These are phyloP conservation scores for Xerocomus brunneocitrinus DNA, from an alignment of 768 basidiomycete species.

Conservation along the genomic window DNA sequence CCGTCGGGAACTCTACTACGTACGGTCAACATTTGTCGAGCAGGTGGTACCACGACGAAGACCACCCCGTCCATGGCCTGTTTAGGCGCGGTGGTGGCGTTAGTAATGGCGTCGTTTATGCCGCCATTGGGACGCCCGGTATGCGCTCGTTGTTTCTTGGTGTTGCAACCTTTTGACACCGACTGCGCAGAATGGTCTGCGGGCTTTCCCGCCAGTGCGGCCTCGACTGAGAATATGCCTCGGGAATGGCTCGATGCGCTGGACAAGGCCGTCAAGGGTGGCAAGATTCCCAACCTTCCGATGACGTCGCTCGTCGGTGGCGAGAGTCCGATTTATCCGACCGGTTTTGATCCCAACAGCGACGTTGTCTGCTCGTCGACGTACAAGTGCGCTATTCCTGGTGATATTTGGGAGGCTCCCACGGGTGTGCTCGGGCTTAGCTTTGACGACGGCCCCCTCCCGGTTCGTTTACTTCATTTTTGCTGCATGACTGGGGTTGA, in stretches of 20 bases:
- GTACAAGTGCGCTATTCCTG: constrained; percentile 56
- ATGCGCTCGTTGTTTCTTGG: constrained; percentile 9
- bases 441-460: constrained; percentile 80
- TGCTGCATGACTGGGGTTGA: constrained; percentile 2
- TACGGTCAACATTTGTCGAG: constrained; percentile 23
- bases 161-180: neutral
- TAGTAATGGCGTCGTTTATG: constrained; percentile 45
- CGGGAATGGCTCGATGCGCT: constrained; percentile 70
- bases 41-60: constrained; percentile 58
- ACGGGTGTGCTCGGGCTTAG: constrained; percentile 57
- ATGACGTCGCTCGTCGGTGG: constrained; percentile 35
- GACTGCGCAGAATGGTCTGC: constrained; percentile 52
- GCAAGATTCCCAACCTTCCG: constrained; percentile 70
- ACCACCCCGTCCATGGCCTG: constrained; percentile 56
- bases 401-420: constrained; percentile 77
- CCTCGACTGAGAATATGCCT: constrained; percentile 53
- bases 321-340: constrained; percentile 36
- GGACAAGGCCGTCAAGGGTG: constrained; percentile 56
- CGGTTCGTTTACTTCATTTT: constrained; percentile 29
- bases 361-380: constrained; percentile 71
- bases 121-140: constrained; percentile 60
- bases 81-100: constrained; percentile 48
- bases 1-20: constrained; percentile 12
- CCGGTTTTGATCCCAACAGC: constrained; percentile 38
- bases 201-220: constrained; percentile 51